Percentiles rank a stretch among this genome's conserved stretches.
These are phyloP conservation scores for Stephania yunnanensis DNA, from an alignment of 164 flowering plant genomes.

Conservation along the genomic window DNA sequence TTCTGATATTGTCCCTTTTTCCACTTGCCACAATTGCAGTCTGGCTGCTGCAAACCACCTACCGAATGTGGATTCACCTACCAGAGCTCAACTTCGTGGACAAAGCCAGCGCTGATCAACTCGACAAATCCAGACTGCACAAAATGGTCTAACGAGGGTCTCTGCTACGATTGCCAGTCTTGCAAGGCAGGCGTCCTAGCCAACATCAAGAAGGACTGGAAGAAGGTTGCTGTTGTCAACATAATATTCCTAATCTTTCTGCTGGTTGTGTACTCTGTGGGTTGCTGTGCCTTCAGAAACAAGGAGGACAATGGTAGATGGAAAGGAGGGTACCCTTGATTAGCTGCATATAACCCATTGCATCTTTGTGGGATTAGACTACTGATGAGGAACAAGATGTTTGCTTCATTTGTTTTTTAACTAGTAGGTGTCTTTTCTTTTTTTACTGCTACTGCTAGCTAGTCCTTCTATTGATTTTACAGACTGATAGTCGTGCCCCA, in stretches of 20 bases:
- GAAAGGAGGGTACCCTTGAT: slow-evolving; percentile 17
- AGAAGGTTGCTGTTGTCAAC: slow-evolving; percentile 28
- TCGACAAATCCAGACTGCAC: slow-evolving; percentile 39
- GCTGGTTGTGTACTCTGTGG: slow-evolving; percentile 30
- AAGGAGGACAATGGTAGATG: slow-evolving; percentile 20
- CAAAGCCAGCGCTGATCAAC: slow-evolving; percentile 13
- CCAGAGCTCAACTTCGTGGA: slow-evolving; percentile 43
- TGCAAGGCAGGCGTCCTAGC: slow-evolving; percentile 36
- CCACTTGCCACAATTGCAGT: slow-evolving; percentile 26
- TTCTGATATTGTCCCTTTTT: background rate
- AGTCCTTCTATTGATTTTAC: too few species aligned
- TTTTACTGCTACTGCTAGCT: background rate
- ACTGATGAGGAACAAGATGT: background rate
- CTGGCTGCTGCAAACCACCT: slow-evolving; percentile 86
- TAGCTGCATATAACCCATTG: background rate
- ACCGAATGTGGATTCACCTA: slow-evolving; percentile 31
- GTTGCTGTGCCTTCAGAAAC: slow-evolving; percentile 38
- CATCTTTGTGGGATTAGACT: background rate
- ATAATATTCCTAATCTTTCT: slow-evolving; percentile 24
- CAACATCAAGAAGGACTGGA: slow-evolving; percentile 38
- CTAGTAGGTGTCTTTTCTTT: background rate
- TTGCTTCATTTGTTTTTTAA: background rate
- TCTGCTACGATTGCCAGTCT: slow-evolving; percentile 46
- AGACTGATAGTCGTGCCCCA: too few species aligned
- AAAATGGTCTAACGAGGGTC: slow-evolving; percentile 44